Percentiles rank a stretch among this genome's conserved stretches.
Conservation (phyloP, 257 asterid genomes). For the Solanum phureja region DNA sequence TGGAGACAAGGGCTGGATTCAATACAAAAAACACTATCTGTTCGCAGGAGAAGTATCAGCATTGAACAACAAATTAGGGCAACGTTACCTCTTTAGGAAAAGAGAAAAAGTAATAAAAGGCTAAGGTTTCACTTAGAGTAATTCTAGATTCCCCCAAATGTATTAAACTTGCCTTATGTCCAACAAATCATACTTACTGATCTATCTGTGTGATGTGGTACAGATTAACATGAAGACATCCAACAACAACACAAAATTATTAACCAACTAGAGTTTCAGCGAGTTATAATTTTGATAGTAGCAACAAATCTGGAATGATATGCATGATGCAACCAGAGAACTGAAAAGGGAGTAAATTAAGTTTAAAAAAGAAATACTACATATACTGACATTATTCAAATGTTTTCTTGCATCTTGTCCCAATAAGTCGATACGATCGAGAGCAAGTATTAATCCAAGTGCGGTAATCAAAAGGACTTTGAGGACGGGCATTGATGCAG, state of each 20-base stretch:
- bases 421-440: constrained; percentile 39
- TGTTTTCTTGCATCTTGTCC: constrained; percentile 81
- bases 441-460: constrained; percentile 65
- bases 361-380: no score
- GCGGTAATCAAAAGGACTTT: constrained; percentile 76
- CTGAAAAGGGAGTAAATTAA: no score
- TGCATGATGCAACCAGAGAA: no score
- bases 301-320: no score
- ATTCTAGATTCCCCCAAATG: background rate
- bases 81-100: background rate
- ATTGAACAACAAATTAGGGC: background rate
- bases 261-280: no score
- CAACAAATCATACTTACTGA: background rate
- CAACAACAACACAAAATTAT: background rate
- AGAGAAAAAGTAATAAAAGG: background rate
- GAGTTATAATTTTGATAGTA: no score
- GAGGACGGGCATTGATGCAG: constrained; percentile 67
- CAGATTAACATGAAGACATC: background rate
- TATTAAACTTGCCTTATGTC: background rate
- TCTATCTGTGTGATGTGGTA: no score
- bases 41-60: background rate
- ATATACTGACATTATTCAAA: constrained; percentile 55
- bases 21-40: constrained; percentile 73
- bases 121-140: background rate
- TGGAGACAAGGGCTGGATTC: constrained; percentile 69